phyloP scores from a whole-genome alignment of 2,329 filamentous ascomycete genomes.

The Plenodomus biglobosus region DNA sequence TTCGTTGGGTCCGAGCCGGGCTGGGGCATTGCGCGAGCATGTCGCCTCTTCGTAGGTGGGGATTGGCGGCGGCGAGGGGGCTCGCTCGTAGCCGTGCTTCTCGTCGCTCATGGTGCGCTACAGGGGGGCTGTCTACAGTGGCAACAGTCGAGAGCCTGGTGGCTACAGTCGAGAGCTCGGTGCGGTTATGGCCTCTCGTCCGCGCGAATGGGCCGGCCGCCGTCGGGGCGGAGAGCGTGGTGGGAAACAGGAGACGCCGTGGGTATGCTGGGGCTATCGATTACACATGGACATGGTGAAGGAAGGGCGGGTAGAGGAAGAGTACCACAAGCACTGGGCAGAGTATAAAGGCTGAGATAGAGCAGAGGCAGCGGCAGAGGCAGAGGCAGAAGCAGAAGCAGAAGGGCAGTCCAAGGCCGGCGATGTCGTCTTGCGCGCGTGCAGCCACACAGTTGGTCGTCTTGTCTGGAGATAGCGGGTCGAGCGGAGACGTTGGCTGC shows the following conservation, averaged over 20 bases:
- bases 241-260: background rate
- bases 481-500: slow-evolving; percentile 14
- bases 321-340: background rate
- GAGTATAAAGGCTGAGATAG: no score
- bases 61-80: slow-evolving; percentile 65
- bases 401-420: no score
- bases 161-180: no score
- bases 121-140: no score
- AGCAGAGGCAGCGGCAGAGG: no score
- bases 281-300: slow-evolving; percentile 33
- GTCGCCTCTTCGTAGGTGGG: slow-evolving; percentile 82
- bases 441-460: slow-evolving; percentile 1
- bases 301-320: background rate
- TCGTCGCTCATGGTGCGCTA: slow-evolving; percentile 42
- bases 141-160: no score
- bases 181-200: slow-evolving; percentile 10
- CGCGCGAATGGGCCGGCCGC: slow-evolving; percentile 13
- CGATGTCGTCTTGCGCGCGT: slow-evolving; percentile 7
- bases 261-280: slow-evolving; percentile 18
- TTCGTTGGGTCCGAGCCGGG: slow-evolving; percentile 58
- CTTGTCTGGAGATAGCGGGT: slow-evolving; percentile 22
- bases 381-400: no score
- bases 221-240: background rate
- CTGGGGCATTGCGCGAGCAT: slow-evolving; percentile 55
- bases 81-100: slow-evolving; percentile 43